Conservation (phyloP, 2,329 filamentous ascomycete species). For the Sporothrix luriei region DNA sequence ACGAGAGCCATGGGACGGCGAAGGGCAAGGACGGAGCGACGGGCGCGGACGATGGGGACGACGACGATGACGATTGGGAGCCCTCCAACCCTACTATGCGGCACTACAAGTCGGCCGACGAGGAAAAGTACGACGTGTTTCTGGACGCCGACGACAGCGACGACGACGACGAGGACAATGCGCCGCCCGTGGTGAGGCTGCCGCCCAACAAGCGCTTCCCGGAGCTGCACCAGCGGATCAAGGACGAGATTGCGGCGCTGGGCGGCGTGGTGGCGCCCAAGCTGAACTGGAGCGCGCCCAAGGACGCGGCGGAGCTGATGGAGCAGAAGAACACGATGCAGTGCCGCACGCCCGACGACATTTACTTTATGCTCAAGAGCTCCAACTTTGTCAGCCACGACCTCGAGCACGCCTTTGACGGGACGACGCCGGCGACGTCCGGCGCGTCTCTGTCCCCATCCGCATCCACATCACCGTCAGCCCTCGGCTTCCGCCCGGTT, state of each 20-base stretch:
- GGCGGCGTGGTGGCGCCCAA: conserved; percentile 89
- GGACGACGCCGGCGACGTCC: conserved; percentile 27
- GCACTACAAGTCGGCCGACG: conserved; percentile 46
- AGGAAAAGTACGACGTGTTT: conserved; percentile 42
- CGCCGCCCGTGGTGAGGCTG: conserved; percentile 44
- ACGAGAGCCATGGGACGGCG: conserved; percentile 52
- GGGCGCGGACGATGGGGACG: conserved; percentile 43
- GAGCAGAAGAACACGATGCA: conserved; percentile 85
- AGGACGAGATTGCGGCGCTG: conserved; percentile 74
- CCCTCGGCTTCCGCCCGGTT: conserved; percentile 65
- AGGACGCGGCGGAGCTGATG: conserved; percentile 92
- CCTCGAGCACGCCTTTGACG: conserved; percentile 89
- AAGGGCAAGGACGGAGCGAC: not conserved
- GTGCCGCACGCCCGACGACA: conserved; percentile 83
- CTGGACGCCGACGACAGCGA: conserved; percentile 45
- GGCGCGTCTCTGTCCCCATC: conserved; percentile 34
- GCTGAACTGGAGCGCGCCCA: conserved; percentile 95
- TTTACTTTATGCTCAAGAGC: conserved; percentile 91
- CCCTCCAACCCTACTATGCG: conserved; percentile 42
- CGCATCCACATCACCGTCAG: conserved; percentile 43
- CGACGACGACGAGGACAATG: conserved; percentile 55
- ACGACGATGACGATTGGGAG: conserved; percentile 62
- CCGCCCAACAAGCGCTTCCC: conserved; percentile 63
- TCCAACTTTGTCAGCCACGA: conserved; percentile 95
- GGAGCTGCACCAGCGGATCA: conserved; percentile 76